phyloP scores from a whole-genome alignment of 352 stramenopile genomes.

The Phytophthora ramorum region DNA sequence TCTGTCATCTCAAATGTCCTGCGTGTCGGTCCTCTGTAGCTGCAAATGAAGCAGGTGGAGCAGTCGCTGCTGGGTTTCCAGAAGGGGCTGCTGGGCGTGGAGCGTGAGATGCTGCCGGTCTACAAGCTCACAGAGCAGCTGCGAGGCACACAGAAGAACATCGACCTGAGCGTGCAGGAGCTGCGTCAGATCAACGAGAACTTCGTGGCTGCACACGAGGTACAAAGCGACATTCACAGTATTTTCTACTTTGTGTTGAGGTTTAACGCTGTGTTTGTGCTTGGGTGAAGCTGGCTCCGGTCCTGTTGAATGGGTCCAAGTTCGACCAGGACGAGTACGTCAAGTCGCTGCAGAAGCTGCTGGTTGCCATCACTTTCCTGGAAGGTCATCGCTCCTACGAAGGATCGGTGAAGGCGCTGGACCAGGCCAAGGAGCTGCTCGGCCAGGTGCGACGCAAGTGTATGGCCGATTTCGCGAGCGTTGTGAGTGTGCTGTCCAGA shows the following conservation, averaged over 20 bases:
- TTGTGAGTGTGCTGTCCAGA: constrained; percentile 65
- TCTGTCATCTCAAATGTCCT: neutral
- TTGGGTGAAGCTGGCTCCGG: constrained; percentile 55
- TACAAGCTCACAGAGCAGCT: constrained; percentile 88
- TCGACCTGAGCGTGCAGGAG: constrained; percentile 80
- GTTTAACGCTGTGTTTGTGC: constrained; percentile 8
- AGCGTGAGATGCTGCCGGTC: constrained; percentile 84
- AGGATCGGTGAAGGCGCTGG: constrained; percentile 73
- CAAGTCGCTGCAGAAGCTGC: constrained; percentile 64
- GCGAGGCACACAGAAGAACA: constrained; percentile 84
- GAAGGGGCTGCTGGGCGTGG: constrained; percentile 67
- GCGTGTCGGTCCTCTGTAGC: constrained; percentile 23
- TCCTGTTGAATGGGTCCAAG: constrained; percentile 71
- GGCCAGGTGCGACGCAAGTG: constrained; percentile 66
- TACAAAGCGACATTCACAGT: constrained; percentile 11
- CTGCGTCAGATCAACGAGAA: constrained; percentile 77
- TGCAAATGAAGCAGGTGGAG: constrained; percentile 68
- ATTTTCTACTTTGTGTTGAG: neutral
- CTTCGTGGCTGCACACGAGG: constrained; percentile 75
- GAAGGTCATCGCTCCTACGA: constrained; percentile 77
- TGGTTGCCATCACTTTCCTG: constrained; percentile 74
- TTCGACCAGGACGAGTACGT: constrained; percentile 80
- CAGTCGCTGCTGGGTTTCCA: constrained; percentile 69
- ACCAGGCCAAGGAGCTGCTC: constrained; percentile 71
- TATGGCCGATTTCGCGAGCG: constrained; percentile 74